Base-by-base conservation (phyloP, 768 basidiomycete genomes). In the Pleurotus cornucopiae region DNA sequence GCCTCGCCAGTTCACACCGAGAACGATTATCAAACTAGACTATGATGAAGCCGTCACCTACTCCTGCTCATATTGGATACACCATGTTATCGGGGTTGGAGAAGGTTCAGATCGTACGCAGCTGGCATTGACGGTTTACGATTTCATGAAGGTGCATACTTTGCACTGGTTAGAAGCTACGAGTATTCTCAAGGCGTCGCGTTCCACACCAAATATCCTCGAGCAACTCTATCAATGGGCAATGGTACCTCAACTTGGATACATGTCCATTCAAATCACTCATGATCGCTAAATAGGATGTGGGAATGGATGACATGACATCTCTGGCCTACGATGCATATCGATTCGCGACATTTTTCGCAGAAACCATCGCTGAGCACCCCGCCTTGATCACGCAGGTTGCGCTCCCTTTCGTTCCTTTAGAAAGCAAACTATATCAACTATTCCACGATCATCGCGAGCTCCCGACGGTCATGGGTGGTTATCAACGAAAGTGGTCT, bases 31-130 rank as follows among this genome's bases (percentile, higher is more conserved):
- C 21, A 39, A 52, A 14, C 12, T 49, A 23, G 34, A 52, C 21
- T 39, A 46, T 20, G 25, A 23, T 18, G 57, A 57, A 34, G 57
- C 39, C 11, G 20, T 53, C 1, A 25, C 18, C 26, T 57, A 57
- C 48, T 49, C 57, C 7, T 57, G 57, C 23, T 52, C 30, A 18
- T 49, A 43, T 38, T 57, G 57, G 57, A 40, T 41, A 20, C 39
- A 53, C 16, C 57, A 57, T 49, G 23, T 49, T 14, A 41, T 57
- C 40, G 57, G 23, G 1, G 43, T 57, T 30, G 7, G 2, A 11
- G 40, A 53, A 6, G 43, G 20, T 13, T 46, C n/a, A 11, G 46
- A 56, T 5, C 46, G 26, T 20, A 5, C n/a, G 46, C 18, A 21
- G 45, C 37, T 56, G 38, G 55, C 45, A 20, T 20, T 7, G 13